Percentiles rank a stretch among this genome's conserved stretches.
These are phyloP conservation scores for Blastobotrys ciferrii DNA, from an alignment of 1,139 yeast genomes.

Conservation along the genomic window DNA sequence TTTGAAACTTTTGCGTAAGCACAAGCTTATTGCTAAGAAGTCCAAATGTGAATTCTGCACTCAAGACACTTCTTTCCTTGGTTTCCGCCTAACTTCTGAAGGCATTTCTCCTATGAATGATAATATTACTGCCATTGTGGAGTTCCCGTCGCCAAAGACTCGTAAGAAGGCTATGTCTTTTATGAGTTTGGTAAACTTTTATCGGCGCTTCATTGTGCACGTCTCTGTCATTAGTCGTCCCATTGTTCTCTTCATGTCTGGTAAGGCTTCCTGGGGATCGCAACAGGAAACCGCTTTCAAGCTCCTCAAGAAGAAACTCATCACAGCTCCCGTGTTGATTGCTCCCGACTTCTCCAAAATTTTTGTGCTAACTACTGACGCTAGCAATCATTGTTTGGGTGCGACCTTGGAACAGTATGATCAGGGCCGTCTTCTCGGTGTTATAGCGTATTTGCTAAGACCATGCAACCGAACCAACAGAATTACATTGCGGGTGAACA, in stretches of 20 bases:
- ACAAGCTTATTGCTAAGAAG: slow-evolving; percentile 1
- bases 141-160: not conserved
- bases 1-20: not conserved
- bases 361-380: not conserved
- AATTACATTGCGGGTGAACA: not conserved
- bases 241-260: not conserved
- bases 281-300: not conserved
- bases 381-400: not conserved
- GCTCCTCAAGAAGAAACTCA: not conserved
- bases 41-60: slow-evolving; percentile 4
- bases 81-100: not conserved
- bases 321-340: not conserved
- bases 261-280: not conserved
- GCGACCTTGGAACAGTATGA: slow-evolving; percentile 1
- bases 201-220: not conserved
- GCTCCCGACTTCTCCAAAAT: not conserved
- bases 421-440: not conserved
- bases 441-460: not conserved
- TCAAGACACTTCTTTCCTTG: not conserved
- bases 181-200: not conserved
- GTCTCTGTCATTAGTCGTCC: not conserved
- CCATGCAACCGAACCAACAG: not conserved
- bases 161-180: not conserved
- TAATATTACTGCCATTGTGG: not conserved
- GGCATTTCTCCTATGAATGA: not conserved